Percentiles rank a stretch among this genome's conserved stretches.
These are phyloP conservation scores for Diaporthe aspalathi DNA, from an alignment of 2,329 filamentous ascomycete genomes.

Conservation along the genomic window DNA sequence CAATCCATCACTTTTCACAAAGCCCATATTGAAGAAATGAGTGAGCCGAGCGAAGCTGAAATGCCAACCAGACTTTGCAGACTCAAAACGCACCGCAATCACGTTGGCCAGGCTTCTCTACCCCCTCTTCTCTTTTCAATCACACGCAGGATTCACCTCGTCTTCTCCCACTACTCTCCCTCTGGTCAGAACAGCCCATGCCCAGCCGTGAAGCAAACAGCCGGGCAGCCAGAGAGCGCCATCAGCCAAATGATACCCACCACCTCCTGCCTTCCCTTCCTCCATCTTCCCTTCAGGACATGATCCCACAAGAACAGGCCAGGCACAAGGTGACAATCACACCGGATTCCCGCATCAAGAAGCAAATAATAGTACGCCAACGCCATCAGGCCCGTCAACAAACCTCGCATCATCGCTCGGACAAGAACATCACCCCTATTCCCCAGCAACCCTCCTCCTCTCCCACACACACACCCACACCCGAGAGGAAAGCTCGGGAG, in stretches of 20 bases:
- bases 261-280: neutral
- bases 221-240: neutral
- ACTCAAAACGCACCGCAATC: too few species aligned
- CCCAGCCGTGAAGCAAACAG: neutral
- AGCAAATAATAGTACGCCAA: neutral
- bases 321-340: neutral
- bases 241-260: too few species aligned
- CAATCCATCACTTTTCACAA: conserved; percentile 32
- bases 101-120: too few species aligned
- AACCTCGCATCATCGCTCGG: too few species aligned
- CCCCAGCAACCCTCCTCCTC: neutral
- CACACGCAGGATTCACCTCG: neutral
- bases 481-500: neutral
- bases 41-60: conserved; percentile 8
- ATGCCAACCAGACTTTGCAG: neutral
- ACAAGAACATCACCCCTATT: neutral
- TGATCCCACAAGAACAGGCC: neutral
- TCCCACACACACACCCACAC: neutral
- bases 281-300: neutral
- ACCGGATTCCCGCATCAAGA: neutral
- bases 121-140: conserved; percentile 25
- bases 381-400: neutral
- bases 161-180: neutral
- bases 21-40: conserved; percentile 27
- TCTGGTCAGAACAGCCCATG: neutral